These are phyloP conservation scores for Psophocarpus tetragonolobus DNA, from an alignment of 306 rosid species.

Conservation along the genomic window DNA sequence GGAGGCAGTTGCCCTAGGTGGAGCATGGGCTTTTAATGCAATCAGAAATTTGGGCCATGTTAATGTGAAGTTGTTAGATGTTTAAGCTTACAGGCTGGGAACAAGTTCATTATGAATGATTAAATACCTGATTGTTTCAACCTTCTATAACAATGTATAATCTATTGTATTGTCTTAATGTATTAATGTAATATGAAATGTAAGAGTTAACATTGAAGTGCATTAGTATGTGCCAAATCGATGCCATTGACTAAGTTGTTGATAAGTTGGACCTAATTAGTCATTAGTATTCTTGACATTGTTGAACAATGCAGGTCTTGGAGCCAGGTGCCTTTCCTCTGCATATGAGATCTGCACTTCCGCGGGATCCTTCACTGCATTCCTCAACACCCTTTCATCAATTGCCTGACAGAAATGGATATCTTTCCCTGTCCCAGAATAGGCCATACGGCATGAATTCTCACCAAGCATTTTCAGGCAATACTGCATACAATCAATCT, in stretches of 20 bases:
- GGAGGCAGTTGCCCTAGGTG: neutral
- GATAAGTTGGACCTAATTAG: constrained; percentile 22
- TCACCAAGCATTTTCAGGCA: constrained; percentile 42
- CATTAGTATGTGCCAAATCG: neutral
- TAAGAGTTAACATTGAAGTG: neutral
- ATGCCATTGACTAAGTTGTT: neutral
- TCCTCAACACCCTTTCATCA: constrained; percentile 24
- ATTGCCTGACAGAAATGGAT: constrained; percentile 16
- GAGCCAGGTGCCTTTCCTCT: constrained; percentile 40
- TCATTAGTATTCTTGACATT: constrained; percentile 24
- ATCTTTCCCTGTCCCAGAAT: constrained; percentile 37
- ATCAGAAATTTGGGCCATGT: neutral
- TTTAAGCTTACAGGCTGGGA: neutral
- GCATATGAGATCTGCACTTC: constrained; percentile 38
- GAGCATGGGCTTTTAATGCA: neutral
- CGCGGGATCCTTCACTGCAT: constrained; percentile 34
- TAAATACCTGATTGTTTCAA: neutral
- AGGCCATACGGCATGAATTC: constrained; percentile 35
- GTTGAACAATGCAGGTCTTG: constrained; percentile 47
- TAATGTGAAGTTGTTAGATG: neutral
- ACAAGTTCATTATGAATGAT: neutral
- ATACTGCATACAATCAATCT: constrained; percentile 40
- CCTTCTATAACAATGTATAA: neutral
- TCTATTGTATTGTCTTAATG: neutral
- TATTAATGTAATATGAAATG: neutral